Conservation (phyloP, 768 basidiomycete species). For the Lyophyllum atratum region DNA sequence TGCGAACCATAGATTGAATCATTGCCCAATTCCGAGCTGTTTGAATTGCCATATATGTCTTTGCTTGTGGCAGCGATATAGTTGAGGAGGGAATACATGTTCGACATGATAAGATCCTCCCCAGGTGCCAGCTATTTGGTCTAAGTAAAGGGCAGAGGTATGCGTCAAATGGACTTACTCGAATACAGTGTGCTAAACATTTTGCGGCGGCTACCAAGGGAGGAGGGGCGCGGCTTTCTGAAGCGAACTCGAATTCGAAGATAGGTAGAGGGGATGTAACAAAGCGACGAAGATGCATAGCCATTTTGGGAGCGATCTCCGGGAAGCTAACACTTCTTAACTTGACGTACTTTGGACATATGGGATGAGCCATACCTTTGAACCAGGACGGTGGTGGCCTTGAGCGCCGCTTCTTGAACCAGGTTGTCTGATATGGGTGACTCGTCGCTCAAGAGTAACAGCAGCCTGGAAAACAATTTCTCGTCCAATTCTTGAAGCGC, state of each 20-base stretch:
- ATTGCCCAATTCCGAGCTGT: conserved; percentile 41
- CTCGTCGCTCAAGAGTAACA: conserved; percentile 75
- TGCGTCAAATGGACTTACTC: conserved; percentile 44
- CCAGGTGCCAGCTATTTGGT: conserved; percentile 70
- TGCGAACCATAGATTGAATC: conserved; percentile 42
- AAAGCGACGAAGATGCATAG: conserved; percentile 80
- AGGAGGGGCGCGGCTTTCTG: conserved; percentile 72
- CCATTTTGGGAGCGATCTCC: conserved; percentile 72
- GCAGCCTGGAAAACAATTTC: conserved; percentile 67
- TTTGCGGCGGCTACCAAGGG: conserved; percentile 85
- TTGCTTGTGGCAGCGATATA: conserved; percentile 85
- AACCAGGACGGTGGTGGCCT: conserved; percentile 82
- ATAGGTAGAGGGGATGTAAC: conserved; percentile 86
- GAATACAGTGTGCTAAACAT: conserved; percentile 87
- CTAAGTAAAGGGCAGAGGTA: conserved; percentile 3
- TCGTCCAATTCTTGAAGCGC: conserved; percentile 69
- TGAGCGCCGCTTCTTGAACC: conserved; percentile 88
- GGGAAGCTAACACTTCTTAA: conserved; percentile 61
- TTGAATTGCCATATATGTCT: conserved; percentile 60
- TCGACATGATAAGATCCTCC: conserved; percentile 89
- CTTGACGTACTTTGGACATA: background rate
- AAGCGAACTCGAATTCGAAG: conserved; percentile 83
- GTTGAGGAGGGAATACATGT: conserved; percentile 95
- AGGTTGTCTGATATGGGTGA: conserved; percentile 82
- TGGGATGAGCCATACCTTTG: conserved; percentile 55